Evolutionary conservation across 192 early-diverging fungal species (phyloP).

Genomic region (Backusella psychrophila): DNA sequence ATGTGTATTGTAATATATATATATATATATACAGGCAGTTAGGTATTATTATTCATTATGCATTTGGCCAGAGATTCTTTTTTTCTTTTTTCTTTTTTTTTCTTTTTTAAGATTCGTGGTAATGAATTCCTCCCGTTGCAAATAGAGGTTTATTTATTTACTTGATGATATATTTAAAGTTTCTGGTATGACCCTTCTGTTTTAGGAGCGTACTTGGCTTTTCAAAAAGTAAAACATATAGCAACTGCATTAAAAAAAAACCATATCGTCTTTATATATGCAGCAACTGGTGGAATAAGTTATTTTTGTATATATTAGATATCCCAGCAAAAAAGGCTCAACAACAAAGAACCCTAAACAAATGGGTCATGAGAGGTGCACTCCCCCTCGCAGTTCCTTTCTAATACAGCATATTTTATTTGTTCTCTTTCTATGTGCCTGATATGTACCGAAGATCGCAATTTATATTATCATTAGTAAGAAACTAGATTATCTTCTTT

Average conservation of each 20-base stretch:
- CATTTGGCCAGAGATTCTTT: not conserved
- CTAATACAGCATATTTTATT: not conserved
- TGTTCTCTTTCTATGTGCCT: not conserved
- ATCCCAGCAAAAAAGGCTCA: not conserved
- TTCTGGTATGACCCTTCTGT: not conserved
- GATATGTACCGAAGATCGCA: not conserved
- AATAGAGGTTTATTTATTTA: not conserved
- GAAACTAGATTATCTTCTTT: not conserved
- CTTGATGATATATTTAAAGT: not conserved
- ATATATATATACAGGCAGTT: too few relatives aligned
- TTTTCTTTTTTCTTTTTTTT: too few relatives aligned
- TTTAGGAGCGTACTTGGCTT: not conserved
- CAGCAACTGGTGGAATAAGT: not conserved
- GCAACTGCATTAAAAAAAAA: not conserved
- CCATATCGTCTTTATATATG: not conserved
- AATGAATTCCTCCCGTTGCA: too few relatives aligned
- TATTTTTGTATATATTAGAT: not conserved
- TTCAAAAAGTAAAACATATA: not conserved
- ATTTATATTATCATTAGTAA: not conserved
- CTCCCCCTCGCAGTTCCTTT: not conserved
- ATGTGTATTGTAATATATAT: not conserved
- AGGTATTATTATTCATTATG: not conserved
- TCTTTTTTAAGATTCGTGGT: too few relatives aligned
- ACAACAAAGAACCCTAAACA: not conserved
- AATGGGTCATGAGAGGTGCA: not conserved